Evolutionary conservation across 345 rosid species (phyloP).

Genomic region (Fremontodendron californicum): DNA sequence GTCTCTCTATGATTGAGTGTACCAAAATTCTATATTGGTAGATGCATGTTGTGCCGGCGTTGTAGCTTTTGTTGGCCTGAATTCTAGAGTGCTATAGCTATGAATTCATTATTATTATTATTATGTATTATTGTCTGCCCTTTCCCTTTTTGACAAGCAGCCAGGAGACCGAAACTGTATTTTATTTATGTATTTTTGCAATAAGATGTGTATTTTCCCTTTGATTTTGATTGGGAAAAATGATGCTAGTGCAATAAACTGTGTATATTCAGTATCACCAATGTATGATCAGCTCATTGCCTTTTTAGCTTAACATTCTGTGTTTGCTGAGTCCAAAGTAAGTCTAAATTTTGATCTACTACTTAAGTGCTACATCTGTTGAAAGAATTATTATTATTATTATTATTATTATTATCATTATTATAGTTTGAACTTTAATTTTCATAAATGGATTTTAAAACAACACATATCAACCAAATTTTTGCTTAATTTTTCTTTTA

Average conservation of each 20-base stretch:
- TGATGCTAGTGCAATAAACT: not conserved
- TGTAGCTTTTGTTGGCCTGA: constrained; percentile 19
- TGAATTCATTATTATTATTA: constrained; percentile 3
- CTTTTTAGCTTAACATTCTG: no score
- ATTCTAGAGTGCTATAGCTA: constrained; percentile 16
- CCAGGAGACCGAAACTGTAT: not conserved
- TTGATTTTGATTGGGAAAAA: not conserved
- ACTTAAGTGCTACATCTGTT: no score
- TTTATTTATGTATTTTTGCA: constrained; percentile 30
- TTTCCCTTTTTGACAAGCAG: constrained; percentile 6
- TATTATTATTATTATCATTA: no score
- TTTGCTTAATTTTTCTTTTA: no score
- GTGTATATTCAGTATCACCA: not conserved
- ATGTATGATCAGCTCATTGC: not conserved
- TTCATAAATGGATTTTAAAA: no score
- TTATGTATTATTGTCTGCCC: not conserved
- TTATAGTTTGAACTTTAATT: no score
- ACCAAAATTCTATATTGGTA: constrained; percentile 2
- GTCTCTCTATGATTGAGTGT: not conserved
- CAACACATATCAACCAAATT: no score
- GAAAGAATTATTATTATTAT: no score
- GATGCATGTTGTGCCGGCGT: constrained; percentile 1
- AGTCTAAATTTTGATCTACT: no score
- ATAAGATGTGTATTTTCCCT: constrained; percentile 25
- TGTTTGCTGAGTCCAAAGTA: no score